Conservation (phyloP, 352 stramenopile species). For the Bremia lactucae region DNA sequence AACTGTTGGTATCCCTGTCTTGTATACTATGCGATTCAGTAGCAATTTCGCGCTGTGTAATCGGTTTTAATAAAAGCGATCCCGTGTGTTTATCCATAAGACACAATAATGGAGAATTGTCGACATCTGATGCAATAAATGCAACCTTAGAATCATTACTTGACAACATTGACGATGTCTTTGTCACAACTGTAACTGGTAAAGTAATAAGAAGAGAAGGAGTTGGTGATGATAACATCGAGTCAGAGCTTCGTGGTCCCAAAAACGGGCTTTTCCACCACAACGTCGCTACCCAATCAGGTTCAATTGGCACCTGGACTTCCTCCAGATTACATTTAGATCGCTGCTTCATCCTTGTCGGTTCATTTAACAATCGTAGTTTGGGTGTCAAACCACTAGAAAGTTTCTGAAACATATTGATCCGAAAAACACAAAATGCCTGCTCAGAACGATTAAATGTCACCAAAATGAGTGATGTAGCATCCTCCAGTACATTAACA, state of each 20-base stretch:
- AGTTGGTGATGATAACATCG: slow-evolving; percentile 19
- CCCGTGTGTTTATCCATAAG: slow-evolving; percentile 30
- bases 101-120: slow-evolving; percentile 27
- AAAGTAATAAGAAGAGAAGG: slow-evolving; percentile 1
- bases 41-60: slow-evolving; percentile 10
- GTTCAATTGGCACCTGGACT: slow-evolving; percentile 27
- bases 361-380: slow-evolving; percentile 29
- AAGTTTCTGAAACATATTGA: slow-evolving; percentile 12
- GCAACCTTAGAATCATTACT: slow-evolving; percentile 7
- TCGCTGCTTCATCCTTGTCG: slow-evolving; percentile 30
- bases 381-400: slow-evolving; percentile 3
- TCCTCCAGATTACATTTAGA: slow-evolving; percentile 21
- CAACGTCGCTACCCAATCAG: slow-evolving; percentile 25
- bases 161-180: slow-evolving; percentile 1
- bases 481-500: slow-evolving; percentile 25
- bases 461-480: slow-evolving; percentile 23
- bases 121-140: slow-evolving; percentile 28
- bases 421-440: slow-evolving; percentile 40
- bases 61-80: slow-evolving; percentile 25
- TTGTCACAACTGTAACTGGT: slow-evolving; percentile 2
- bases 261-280: slow-evolving; percentile 26
- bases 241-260: slow-evolving; percentile 4
- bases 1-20: slow-evolving; percentile 1
- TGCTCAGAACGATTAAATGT: slow-evolving; percentile 37
- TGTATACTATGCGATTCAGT: slow-evolving; percentile 1